A percentile compares a stretch with the other conserved stretches of the same genome.
Evolutionary conservation across 768 basidiomycete species (phyloP).

Genomic region (Harrya chromipes): DNA sequence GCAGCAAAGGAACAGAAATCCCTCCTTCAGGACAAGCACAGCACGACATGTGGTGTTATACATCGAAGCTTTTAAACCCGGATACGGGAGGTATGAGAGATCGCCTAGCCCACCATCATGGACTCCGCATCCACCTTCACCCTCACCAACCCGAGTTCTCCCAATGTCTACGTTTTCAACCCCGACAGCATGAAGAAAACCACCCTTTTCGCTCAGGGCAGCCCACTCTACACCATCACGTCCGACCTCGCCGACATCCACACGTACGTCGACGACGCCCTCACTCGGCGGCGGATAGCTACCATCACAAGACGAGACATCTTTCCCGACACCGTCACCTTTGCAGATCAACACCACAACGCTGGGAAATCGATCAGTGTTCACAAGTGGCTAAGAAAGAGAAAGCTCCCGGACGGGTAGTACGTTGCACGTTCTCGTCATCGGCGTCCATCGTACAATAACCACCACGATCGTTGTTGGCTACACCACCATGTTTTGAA

Average conservation of each 20-base stretch:
- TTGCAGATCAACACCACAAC: neutral
- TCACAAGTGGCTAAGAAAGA: constrained; percentile 13
- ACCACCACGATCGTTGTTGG: neutral
- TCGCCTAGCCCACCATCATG: neutral
- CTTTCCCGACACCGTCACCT: constrained; percentile 15
- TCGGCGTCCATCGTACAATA: no score
- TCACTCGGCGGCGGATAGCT: constrained; percentile 5
- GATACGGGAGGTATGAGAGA: no score
- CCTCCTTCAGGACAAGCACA: no score
- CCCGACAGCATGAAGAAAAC: constrained; percentile 10
- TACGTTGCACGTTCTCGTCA: constrained; percentile 1
- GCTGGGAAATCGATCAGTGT: constrained; percentile 4
- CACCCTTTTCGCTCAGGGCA: constrained; percentile 4
- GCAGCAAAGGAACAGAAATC: no score
- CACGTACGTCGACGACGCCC: constrained; percentile 7
- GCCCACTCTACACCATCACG: constrained; percentile 10
- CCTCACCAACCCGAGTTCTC: neutral
- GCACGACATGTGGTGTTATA: no score
- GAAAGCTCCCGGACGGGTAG: constrained; percentile 10
- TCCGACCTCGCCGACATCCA: constrained; percentile 9
- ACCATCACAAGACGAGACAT: constrained; percentile 1
- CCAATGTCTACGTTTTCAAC: constrained; percentile 9
- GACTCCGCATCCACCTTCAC: neutral
- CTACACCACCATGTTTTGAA: neutral
- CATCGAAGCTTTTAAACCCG: no score